These are phyloP conservation scores for Apophysomyces trapeziformis DNA, from an alignment of 371 early-diverging fungal genomes.

Conservation along the genomic window DNA sequence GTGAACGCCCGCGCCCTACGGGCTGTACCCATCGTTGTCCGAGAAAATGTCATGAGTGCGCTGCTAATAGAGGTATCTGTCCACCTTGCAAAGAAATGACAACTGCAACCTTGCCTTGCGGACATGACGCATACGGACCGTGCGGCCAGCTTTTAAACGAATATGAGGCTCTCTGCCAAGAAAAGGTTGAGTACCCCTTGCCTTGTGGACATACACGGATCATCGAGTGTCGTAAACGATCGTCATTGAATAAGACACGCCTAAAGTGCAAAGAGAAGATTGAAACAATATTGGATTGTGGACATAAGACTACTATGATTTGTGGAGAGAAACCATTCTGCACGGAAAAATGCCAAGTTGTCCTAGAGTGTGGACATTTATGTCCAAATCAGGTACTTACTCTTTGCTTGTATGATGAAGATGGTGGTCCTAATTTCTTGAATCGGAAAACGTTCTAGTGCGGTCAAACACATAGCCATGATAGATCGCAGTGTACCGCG, in stretches of 20 bases:
- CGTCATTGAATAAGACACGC: background rate
- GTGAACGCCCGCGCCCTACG: slow-evolving; percentile 31
- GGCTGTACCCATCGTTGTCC: slow-evolving; percentile 40
- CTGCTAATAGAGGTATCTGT: slow-evolving; percentile 24
- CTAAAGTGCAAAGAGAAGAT: slow-evolving; percentile 15
- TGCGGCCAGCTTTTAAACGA: slow-evolving; percentile 18
- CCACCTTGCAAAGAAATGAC: slow-evolving; percentile 33
- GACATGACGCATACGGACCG: slow-evolving; percentile 20
- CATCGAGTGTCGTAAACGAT: slow-evolving; percentile 18
- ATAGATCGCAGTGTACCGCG: slow-evolving; percentile 31
- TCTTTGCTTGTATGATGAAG: no score
- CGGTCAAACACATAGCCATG: slow-evolving; percentile 36
- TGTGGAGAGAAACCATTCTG: slow-evolving; percentile 26
- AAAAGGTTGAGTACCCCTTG: slow-evolving; percentile 14
- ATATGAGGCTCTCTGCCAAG: slow-evolving; percentile 4
- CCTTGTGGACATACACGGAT: slow-evolving; percentile 32
- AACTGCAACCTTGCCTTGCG: slow-evolving; percentile 22
- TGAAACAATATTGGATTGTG: slow-evolving; percentile 15
- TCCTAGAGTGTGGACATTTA: slow-evolving; percentile 38
- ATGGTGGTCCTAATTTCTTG: no score
- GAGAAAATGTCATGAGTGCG: slow-evolving; percentile 38
- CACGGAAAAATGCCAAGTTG: slow-evolving; percentile 17
- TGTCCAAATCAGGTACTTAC: slow-evolving; percentile 21
- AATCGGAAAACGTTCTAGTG: slow-evolving; percentile 25
- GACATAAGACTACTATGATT: slow-evolving; percentile 16